Conservation (phyloP, 345 rosid genomes). For the Salix caprea region DNA sequence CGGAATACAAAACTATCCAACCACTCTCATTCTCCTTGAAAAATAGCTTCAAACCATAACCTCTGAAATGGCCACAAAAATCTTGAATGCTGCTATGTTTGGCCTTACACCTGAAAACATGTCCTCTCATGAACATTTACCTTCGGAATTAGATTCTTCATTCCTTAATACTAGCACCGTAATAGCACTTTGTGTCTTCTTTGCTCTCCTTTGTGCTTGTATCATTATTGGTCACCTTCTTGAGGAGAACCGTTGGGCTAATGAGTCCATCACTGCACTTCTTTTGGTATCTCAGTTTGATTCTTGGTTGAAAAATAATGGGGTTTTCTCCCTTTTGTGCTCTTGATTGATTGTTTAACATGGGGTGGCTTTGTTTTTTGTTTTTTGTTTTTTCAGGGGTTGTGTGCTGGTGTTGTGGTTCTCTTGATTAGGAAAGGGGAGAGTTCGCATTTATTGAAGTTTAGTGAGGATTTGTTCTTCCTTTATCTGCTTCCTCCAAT, state of each 20-base stretch:
- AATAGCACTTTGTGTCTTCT: constrained; percentile 51
- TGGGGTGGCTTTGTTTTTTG: neutral
- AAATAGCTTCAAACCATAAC: neutral
- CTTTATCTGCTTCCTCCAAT: constrained; percentile 72
- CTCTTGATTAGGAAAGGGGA: constrained; percentile 38
- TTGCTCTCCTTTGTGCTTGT: constrained; percentile 58
- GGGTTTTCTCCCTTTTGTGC: neutral
- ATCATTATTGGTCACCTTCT: constrained; percentile 62
- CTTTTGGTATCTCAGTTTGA: constrained; percentile 35
- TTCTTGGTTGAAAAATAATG: neutral
- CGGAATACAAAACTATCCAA: neutral
- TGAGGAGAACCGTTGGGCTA: constrained; percentile 70
- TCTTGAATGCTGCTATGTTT: constrained; percentile 27
- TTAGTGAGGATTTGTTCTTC: constrained; percentile 70
- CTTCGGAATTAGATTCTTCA: constrained; percentile 20
- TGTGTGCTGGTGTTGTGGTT: constrained; percentile 53
- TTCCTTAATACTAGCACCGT: constrained; percentile 34
- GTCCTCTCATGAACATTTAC: constrained; percentile 32
- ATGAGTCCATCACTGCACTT: constrained; percentile 65
- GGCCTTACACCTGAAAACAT: constrained; percentile 13
- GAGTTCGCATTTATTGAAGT: constrained; percentile 34
- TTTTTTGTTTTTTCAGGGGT: constrained; percentile 39
- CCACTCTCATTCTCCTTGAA: neutral
- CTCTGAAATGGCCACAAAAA: neutral
- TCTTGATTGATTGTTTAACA: neutral